Evolutionary conservation across 176 grass and related monocot species (phyloP).

Genomic region (Eragrostis curvula): DNA sequence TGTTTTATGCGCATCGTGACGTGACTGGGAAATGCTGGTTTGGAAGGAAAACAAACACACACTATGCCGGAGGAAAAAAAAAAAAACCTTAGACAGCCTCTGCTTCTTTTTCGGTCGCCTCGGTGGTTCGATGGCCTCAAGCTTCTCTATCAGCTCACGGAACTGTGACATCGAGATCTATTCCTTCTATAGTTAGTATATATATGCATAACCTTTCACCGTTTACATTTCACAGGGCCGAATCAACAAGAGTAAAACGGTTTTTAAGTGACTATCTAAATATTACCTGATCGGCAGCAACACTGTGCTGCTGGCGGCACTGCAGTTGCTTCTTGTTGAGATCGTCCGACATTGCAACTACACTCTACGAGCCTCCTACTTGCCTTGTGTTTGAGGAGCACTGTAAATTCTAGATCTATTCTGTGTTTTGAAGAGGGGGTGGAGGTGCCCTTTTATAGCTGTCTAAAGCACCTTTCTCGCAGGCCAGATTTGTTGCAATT

Average conservation of each 20-base stretch:
- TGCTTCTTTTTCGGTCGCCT: not conserved
- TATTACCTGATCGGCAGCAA: constrained; percentile 2
- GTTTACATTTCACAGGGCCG: not conserved
- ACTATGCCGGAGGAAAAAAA: not conserved
- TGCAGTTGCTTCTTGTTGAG: not conserved
- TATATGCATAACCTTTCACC: not conserved
- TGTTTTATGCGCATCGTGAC: not conserved
- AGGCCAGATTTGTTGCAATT: not conserved
- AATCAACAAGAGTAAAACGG: not conserved
- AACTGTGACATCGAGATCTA: not conserved
- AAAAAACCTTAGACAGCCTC: not conserved
- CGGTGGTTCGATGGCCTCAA: not conserved
- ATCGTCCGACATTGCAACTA: constrained; percentile 5
- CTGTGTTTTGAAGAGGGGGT: not conserved
- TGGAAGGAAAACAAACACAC: not conserved
- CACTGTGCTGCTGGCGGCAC: not conserved
- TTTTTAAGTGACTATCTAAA: not conserved
- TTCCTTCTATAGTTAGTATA: not conserved
- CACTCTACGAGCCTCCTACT: not conserved
- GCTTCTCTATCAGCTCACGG: not conserved
- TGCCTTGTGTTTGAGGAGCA: not conserved
- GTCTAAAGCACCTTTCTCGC: not conserved
- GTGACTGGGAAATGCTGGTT: not conserved
- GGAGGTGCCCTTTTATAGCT: not conserved
- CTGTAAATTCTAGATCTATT: not conserved